phyloP scores from a whole-genome alignment of 2,329 filamentous ascomycete species.

The Colletotrichum graminicola region DNA sequence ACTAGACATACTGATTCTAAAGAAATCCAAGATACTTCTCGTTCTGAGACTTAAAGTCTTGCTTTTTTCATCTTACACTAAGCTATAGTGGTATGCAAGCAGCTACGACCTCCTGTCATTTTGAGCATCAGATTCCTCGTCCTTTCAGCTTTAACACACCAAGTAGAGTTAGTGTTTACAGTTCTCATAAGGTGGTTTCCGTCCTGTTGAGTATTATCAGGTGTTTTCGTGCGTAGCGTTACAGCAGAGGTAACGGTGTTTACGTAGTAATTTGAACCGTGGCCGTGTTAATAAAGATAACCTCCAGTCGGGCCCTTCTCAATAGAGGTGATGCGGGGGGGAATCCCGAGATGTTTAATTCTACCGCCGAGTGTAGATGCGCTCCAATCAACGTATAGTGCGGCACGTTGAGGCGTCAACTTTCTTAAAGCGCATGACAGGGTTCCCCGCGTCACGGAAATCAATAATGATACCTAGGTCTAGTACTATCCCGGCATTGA shows the following conservation, averaged over 20 bases:
- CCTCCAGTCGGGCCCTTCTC: too few species aligned
- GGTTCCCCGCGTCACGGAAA: background rate
- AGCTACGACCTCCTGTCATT: too few species aligned
- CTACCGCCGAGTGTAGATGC: background rate
- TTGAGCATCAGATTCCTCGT: too few species aligned
- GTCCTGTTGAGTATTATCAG: conserved; percentile 46
- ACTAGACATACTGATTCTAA: too few species aligned
- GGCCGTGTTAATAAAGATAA: too few species aligned
- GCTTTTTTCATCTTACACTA: too few species aligned
- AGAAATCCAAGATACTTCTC: too few species aligned
- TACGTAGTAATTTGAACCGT: background rate
- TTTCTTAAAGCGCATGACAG: background rate
- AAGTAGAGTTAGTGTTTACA: conserved; percentile 57
- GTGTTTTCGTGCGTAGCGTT: conserved; percentile 46
- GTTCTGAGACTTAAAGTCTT: too few species aligned
- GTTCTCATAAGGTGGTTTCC: conserved; percentile 52
- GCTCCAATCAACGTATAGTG: background rate
- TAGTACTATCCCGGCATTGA: background rate
- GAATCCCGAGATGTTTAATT: background rate
- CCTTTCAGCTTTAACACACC: too few species aligned
- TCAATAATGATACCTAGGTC: background rate
- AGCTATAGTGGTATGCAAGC: too few species aligned
- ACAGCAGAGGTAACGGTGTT: background rate
- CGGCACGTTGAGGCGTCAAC: background rate
- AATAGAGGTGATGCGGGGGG: background rate